These are phyloP conservation scores for Gaeumannomyces tritici DNA, from an alignment of 2,329 filamentous ascomycete species.

Conservation along the genomic window DNA sequence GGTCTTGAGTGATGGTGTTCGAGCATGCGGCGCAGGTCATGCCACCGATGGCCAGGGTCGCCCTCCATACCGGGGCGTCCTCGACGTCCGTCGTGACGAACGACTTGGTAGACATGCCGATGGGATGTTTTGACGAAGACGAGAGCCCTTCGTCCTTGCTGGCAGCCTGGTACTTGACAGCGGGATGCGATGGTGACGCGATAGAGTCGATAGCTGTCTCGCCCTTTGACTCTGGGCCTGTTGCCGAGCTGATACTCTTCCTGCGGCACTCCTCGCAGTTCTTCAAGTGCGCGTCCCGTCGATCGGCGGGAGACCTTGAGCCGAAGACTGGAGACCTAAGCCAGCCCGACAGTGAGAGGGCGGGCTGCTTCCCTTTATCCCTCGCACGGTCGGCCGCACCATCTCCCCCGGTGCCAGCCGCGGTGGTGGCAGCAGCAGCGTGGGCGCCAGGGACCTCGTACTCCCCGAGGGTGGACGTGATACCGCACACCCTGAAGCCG, in stretches of 20 bases:
- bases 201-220: background rate
- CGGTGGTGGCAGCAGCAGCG: background rate
- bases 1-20: constrained; percentile 49
- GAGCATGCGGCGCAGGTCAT: constrained; percentile 68
- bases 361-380: constrained; percentile 1
- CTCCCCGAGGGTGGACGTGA: constrained; percentile 25
- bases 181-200: background rate
- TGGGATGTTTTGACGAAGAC: background rate
- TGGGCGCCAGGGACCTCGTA: constrained; percentile 11
- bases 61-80: constrained; percentile 32
- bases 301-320: background rate
- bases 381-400: background rate
- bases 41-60: constrained; percentile 52
- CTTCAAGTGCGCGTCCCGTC: constrained; percentile 24
- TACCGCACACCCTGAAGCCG: constrained; percentile 49
- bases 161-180: background rate
- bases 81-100: constrained; percentile 25
- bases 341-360: background rate
- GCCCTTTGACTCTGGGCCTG: background rate
- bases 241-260: background rate
- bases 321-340: constrained; percentile 1
- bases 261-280: constrained; percentile 32
- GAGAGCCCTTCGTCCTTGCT: background rate
- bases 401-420: background rate
- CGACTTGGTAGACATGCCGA: constrained; percentile 11